A percentile compares a stretch with the other conserved stretches of the same genome.
phyloP scores from a whole-genome alignment of 371 early-diverging fungal species.

The Mortierella sp. region DNA sequence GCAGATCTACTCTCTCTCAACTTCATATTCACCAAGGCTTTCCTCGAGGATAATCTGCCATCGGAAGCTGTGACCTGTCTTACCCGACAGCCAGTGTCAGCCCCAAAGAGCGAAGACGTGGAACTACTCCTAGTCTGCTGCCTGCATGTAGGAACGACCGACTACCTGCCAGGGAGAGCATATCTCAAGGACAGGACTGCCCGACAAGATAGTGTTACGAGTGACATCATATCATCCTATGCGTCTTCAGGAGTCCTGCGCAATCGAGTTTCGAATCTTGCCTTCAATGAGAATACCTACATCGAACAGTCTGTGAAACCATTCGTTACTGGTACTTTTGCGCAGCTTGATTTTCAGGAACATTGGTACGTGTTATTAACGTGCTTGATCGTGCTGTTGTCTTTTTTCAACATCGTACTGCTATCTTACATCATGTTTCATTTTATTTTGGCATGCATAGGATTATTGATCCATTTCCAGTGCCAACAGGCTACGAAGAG shows the following conservation, averaged over 20 bases:
- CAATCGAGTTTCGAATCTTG: constrained; percentile 15
- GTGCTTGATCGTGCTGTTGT: not conserved
- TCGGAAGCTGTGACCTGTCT: not conserved
- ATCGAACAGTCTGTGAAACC: constrained; percentile 19
- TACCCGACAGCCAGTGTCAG: not conserved
- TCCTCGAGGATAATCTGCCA: constrained; percentile 25
- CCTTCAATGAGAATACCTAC: constrained; percentile 24
- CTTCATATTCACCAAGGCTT: constrained; percentile 26
- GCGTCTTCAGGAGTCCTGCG: constrained; percentile 23
- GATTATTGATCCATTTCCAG: constrained; percentile 26
- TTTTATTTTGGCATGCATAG: constrained; percentile 19
- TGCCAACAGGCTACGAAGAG: constrained; percentile 27
- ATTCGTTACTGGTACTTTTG: constrained; percentile 25
- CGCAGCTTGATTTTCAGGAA: constrained; percentile 22
- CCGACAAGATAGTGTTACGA: constrained; percentile 4
- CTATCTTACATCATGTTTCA: constrained; percentile 11
- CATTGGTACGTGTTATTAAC: constrained; percentile 20
- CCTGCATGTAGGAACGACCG: not conserved
- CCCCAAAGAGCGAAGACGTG: not conserved
- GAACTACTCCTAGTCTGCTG: constrained; percentile 12
- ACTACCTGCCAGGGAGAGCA: constrained; percentile 15
- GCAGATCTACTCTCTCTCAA: constrained; percentile 29
- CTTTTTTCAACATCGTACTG: not conserved
- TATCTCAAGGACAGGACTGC: constrained; percentile 11
- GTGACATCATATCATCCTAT: constrained; percentile 20